Evolutionary conservation across 805 yeast species (phyloP), one percentile per base, ranked within the genome.

Genomic region (Saccharomyces paradoxus): DNA sequence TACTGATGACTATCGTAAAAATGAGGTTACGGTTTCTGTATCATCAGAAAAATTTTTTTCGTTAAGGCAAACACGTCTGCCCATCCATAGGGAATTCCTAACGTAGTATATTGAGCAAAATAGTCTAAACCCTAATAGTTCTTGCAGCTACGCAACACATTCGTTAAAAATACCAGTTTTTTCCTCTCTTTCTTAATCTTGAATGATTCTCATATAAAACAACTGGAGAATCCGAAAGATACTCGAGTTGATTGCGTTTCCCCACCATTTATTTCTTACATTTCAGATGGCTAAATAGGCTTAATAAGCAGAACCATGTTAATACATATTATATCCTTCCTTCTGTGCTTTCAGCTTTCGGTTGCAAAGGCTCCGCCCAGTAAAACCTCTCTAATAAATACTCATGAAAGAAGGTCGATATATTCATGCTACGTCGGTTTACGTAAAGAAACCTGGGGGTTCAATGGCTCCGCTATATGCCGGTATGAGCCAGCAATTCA

Each of bases 401-500:
- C 44, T 17, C 44, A 37, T 17, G 44, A 37, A 3, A 37, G 44
- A 17, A 37, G 44, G 17, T 37, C 44, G 17, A 37, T 37, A 17
- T 37, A 37, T 37, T 37, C 44, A 37, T 37, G 44, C 9, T 37
- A 37, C 22, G 44, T 37, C 4, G 44, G 44, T n/a, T 37, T 37
- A 21, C 44, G 44, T 37, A 37, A 37, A 17, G 24, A 37, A 17
- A 37, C 8, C 12, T 37, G 44, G 44, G 22, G 24, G 8, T 37
- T 8, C 44, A 37, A 37, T 17, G 44, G 44, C 24, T 50, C 54
- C 21, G 41, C 54, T 26, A 14, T 57, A 24, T 57, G 60, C 37
- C 53, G 41, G 12, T 57, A 57, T 46, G 58, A 57, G 37, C 60
- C 60, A 8, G 60, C 60, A 10, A 50, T 57, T 17, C 58, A 55